Evolutionary conservation across 2,329 filamentous ascomycete genomes (phyloP).

Genomic region (Talaromyces piceae): DNA sequence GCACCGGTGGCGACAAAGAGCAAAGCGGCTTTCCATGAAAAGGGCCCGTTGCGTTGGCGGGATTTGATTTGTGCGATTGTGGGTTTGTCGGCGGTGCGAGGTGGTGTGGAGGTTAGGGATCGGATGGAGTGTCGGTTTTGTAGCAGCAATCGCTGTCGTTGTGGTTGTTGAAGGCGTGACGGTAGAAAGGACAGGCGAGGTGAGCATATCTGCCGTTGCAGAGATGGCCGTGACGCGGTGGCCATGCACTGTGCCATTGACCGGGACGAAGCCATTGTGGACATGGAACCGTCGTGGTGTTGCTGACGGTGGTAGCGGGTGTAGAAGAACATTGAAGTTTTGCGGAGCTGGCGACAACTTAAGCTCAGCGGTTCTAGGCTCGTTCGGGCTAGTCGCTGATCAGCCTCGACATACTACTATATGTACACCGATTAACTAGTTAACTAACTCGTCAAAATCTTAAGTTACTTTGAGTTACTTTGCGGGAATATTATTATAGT

Average conservation of each 20-base stretch:
- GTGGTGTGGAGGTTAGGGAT: slow-evolving; percentile 24
- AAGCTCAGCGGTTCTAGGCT: not conserved
- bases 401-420: not conserved
- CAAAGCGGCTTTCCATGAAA: slow-evolving; percentile 83
- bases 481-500: too few relatives aligned
- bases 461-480: too few relatives aligned
- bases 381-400: not conserved
- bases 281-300: not conserved
- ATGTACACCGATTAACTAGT: not conserved
- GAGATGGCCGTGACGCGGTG: not conserved
- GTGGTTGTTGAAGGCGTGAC: not conserved
- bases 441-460: not conserved
- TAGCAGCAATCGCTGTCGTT: not conserved
- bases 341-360: not conserved
- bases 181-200: not conserved
- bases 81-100: slow-evolving; percentile 16
- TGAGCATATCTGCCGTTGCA: not conserved
- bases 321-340: not conserved
- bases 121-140: not conserved
- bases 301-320: not conserved
- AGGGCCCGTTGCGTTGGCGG: slow-evolving; percentile 51
- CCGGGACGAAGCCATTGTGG: not conserved
- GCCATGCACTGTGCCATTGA: not conserved
- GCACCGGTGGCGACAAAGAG: slow-evolving; percentile 75
- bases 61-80: slow-evolving; percentile 36